These are phyloP conservation scores for Populus tremula DNA, from an alignment of 345 rosid species.

Conservation along the genomic window DNA sequence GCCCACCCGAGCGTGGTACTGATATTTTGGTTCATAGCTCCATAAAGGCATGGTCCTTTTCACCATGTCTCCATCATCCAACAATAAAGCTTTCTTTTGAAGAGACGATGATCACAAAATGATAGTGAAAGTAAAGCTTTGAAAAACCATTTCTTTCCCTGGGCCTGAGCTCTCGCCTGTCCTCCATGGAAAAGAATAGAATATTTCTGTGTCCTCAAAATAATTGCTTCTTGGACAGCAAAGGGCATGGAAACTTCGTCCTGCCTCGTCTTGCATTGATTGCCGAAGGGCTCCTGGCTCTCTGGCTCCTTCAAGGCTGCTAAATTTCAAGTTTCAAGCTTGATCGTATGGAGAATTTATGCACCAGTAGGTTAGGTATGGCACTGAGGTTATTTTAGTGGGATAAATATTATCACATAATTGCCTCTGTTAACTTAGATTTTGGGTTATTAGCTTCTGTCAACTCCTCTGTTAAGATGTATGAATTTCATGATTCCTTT, in stretches of 20 bases:
- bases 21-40: not conserved
- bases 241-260: constrained; percentile 11
- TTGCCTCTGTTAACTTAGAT: constrained; percentile 30
- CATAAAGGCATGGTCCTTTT: constrained; percentile 4
- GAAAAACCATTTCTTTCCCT: constrained; percentile 25
- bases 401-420: constrained; percentile 20
- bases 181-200: constrained; percentile 13
- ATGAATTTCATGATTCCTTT: constrained; percentile 25
- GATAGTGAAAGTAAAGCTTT: constrained; percentile 36
- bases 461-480: constrained; percentile 1
- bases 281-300: no score
- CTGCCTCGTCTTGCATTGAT: not conserved
- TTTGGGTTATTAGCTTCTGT: constrained; percentile 21
- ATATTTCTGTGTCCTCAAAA: not conserved
- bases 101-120: constrained; percentile 39
- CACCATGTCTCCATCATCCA: constrained; percentile 17
- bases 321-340: no score
- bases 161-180: constrained; percentile 6
- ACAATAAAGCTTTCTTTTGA: constrained; percentile 41
- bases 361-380: no score
- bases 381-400: not conserved
- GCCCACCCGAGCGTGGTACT: no score
- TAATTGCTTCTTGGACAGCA: not conserved
- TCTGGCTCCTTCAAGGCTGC: no score
- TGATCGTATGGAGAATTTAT: no score